Evolutionary conservation across 176 grass and related monocot genomes (phyloP), one percentile per base, ranked within the genome.

Genomic region (Triticum timopheevii): DNA sequence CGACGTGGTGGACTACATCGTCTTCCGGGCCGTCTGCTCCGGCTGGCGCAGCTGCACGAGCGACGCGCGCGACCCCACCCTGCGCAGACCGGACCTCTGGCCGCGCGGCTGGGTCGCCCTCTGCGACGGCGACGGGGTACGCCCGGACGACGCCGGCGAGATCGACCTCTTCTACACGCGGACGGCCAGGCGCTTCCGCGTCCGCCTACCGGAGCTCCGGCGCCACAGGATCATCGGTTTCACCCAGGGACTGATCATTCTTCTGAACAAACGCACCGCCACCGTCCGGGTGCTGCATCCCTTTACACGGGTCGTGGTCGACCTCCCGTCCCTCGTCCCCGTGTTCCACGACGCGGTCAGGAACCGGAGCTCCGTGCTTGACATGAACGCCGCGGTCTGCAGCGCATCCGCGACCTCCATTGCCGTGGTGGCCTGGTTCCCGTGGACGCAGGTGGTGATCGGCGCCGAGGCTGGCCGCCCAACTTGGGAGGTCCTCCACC

Each of bases 271-370:
- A 16, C 30, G 40, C 28, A 88, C 78, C 66, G 23, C 24, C 19
- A 13, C 65, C 16, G 0, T 76, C 15, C 79, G 12, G 4, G 45
- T 88, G 12, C 74, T 83, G 1, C 79, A 83, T 20, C 79, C 79
- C 38, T 88, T 88, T 27, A 88, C 68, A 1, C 52, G 68, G 6
- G 31, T 73, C 22, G 49, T 17, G 12, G 34, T 71, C 22, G 66
- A 88, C 74, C 54, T 88, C 78, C 68, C 86, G 13, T 65, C 74
- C 13, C 61, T 87, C 74, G 30, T 61, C 69, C 38, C 34, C 15
- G 39, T 40, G 13, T 62, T 42, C 34, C 17, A 24, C 11, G 4
- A 40, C 5, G 38, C 69, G 2, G 69, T 47, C 16, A 6, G 20
- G 13, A 44, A 61, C 6, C 15, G 66, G 16, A 71, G 10, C 44